Base-by-base conservation (phyloP, 1,139 yeast species). In the Nakaseomyces delphensis region DNA sequence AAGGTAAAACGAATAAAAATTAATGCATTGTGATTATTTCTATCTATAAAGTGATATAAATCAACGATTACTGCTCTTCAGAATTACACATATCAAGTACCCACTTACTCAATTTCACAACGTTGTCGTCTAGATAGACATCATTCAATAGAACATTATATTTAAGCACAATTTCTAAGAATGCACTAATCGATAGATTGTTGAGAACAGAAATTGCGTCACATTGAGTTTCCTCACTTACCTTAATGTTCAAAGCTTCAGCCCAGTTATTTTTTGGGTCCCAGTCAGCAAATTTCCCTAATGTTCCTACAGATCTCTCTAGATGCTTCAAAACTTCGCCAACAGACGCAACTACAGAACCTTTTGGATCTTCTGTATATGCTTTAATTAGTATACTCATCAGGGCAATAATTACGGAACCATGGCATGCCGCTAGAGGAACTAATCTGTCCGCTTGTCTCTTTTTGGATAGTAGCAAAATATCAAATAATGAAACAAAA, bases 51-150 rank as follows among this genome's bases (percentile, higher is more conserved):
- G 13, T 10, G 21, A 11, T 31, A 16, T 11, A 16, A 29, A 13
- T 11, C 7, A 13, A 23, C 5, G 4, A 24, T 23, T 25, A 25
- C 8, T 24, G 31, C 31, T 13, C 32, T 15, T 29, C 28, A 6
- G 38, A 9, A 27, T 49, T 45, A 43, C 56, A 57, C 49, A 53
- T 73, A 52, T 80, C 86, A 43, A 79, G 70, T 16, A 81, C 82
- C 79, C 84, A 76, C 54, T 79, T 79, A 20, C 86, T 85, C 50
- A 81, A 66, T 50, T 75, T 76, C 52, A 76, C 77, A 10, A 81
- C 82, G 44, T 76, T 74, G 6, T 80, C 75, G 44, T 75, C 71
- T 41, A 82, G 65, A 28, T 76, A 70, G 49, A 81, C 71, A 52
- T 80, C 87, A 56, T 78, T 78, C 49, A 82, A 63, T 43, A 76